Evolutionary conservation across 805 yeast genomes (phyloP).

Genomic region (Limtongozyma cylindracea): DNA sequence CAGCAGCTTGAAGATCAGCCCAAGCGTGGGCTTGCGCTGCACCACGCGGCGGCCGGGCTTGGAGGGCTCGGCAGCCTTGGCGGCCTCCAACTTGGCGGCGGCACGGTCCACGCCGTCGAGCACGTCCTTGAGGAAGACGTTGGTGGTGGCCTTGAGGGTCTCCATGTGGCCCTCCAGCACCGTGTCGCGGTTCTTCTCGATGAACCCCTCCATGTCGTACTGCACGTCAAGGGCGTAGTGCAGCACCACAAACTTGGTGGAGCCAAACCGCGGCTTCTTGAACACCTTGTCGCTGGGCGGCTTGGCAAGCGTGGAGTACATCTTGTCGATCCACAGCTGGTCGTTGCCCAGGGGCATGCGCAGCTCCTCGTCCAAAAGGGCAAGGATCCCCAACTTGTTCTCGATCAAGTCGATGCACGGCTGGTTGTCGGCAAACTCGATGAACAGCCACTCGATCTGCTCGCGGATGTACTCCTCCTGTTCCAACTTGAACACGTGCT

Average conservation of each 20-base stretch:
- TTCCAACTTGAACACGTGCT: constrained; percentile 89
- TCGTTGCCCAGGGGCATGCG: constrained; percentile 86
- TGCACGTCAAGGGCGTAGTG: constrained; percentile 91
- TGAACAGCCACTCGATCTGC: constrained; percentile 89
- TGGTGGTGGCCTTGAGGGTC: constrained; percentile 45
- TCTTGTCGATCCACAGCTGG: constrained; percentile 75
- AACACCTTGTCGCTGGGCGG: constrained; percentile 54
- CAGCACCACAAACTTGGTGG: constrained; percentile 65
- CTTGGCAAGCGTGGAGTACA: constrained; percentile 66
- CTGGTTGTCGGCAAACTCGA: constrained; percentile 88
- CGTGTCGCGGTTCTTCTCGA: constrained; percentile 92
- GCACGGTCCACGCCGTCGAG: constrained; percentile 37
- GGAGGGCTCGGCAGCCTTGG: constrained; percentile 17
- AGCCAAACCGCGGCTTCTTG: constrained; percentile 87
- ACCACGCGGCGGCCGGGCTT: too few relatives aligned
- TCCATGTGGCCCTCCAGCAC: constrained; percentile 91
- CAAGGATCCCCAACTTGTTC: constrained; percentile 63
- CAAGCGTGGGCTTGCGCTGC: constrained; percentile 92
- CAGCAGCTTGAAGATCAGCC: constrained; percentile 82
- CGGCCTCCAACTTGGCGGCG: constrained; percentile 18
- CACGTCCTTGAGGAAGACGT: constrained; percentile 37
- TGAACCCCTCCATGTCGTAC: constrained; percentile 82
- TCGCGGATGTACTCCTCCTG: constrained; percentile 88
- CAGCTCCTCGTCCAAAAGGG: constrained; percentile 84
- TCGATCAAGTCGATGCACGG: constrained; percentile 90